phyloP scores from a whole-genome alignment of 2,329 filamentous ascomycete species.

The Thermochaetoides dissita region DNA sequence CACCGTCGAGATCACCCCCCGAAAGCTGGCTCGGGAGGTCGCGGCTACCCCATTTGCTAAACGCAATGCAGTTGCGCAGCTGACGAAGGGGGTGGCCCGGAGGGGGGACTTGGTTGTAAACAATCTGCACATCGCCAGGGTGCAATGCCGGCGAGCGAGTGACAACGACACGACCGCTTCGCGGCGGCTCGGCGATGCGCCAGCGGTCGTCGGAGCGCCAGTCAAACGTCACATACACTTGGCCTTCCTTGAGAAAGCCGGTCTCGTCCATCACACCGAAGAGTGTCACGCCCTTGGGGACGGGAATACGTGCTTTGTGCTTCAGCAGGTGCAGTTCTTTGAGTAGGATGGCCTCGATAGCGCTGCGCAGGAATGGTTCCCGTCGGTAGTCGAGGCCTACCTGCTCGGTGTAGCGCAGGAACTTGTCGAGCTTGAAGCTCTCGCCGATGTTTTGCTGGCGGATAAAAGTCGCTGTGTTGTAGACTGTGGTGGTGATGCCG shows the following conservation, averaged over 20 bases:
- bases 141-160: slow-evolving; percentile 72
- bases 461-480: slow-evolving; percentile 54
- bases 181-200: slow-evolving; percentile 7
- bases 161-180: slow-evolving; percentile 40
- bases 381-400: slow-evolving; percentile 50
- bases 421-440: slow-evolving; percentile 41
- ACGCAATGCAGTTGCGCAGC: slow-evolving; percentile 63
- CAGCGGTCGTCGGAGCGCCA: slow-evolving; percentile 9
- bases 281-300: slow-evolving; percentile 57
- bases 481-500: slow-evolving; percentile 39
- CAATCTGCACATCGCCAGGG: slow-evolving; percentile 64
- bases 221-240: slow-evolving; percentile 48
- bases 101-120: slow-evolving; percentile 46
- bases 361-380: slow-evolving; percentile 55
- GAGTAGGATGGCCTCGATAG: slow-evolving; percentile 58
- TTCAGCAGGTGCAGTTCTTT: slow-evolving; percentile 61
- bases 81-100: slow-evolving; percentile 42
- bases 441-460: slow-evolving; percentile 47
- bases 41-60: slow-evolving; percentile 54
- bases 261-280: slow-evolving; percentile 81
- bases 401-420: slow-evolving; percentile 45
- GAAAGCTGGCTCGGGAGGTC: slow-evolving; percentile 68
- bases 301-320: slow-evolving; percentile 61
- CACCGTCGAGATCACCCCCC: slow-evolving; percentile 74
- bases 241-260: slow-evolving; percentile 46